phyloP scores from a whole-genome alignment of 352 stramenopile genomes.

The Plasmopara muralis region DNA sequence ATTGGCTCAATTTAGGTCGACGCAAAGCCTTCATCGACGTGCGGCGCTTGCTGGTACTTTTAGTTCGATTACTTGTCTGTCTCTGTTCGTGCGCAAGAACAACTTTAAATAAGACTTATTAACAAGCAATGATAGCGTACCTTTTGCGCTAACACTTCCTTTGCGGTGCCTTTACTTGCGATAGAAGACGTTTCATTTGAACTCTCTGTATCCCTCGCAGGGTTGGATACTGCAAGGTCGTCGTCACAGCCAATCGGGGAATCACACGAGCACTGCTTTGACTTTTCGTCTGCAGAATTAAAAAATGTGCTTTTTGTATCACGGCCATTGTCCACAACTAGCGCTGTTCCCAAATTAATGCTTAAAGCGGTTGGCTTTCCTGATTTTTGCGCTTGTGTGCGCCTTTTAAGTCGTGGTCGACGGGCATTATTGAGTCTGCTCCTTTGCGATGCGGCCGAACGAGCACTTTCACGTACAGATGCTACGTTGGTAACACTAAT shows the following conservation, averaged over 20 bases:
- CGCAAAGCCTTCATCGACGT: constrained; percentile 14
- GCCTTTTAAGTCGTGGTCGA: constrained; percentile 21
- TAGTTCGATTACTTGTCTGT: constrained; percentile 9
- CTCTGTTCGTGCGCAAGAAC: constrained; percentile 7
- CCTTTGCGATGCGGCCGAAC: background rate
- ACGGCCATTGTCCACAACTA: background rate
- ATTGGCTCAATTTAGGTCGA: constrained; percentile 12
- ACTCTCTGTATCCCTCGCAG: background rate
- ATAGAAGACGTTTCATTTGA: constrained; percentile 3
- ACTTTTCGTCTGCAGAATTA: constrained; percentile 6
- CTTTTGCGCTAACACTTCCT: constrained; percentile 13
- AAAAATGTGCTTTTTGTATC: background rate
- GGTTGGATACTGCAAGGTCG: constrained; percentile 2
- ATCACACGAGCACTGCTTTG: constrained; percentile 12
- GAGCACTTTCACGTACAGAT: background rate
- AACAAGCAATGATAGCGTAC: constrained; percentile 10
- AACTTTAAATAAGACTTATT: background rate
- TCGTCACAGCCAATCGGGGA: constrained; percentile 22
- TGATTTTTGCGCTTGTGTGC: constrained; percentile 21
- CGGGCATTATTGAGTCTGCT: constrained; percentile 3
- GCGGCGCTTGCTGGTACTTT: constrained; percentile 14
- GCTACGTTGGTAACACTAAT: constrained; percentile 5
- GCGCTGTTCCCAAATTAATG: background rate
- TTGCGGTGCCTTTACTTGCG: constrained; percentile 4
- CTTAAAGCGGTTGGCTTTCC: constrained; percentile 9